phyloP scores from a whole-genome alignment of 2,329 filamentous ascomycete genomes.

The Trichoderma sp. region DNA sequence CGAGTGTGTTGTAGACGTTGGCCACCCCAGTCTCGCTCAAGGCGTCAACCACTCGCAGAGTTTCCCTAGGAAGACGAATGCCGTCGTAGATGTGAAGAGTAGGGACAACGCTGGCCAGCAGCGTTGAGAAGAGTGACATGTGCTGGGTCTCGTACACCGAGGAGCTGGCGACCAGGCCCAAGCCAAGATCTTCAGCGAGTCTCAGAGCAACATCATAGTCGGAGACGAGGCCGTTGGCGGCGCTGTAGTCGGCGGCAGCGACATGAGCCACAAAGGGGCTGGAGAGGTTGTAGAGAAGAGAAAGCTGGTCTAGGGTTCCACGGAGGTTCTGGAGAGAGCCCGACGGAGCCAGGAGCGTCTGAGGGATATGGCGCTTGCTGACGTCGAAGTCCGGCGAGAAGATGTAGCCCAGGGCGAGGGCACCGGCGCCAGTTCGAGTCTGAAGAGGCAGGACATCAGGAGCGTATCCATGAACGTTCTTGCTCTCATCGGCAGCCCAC shows the following conservation, averaged over 20 bases:
- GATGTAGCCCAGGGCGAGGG: slow-evolving; percentile 92
- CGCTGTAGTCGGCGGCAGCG: slow-evolving; percentile 83
- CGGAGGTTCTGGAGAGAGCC: slow-evolving; percentile 80
- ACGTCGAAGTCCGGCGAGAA: slow-evolving; percentile 97
- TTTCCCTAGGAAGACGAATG: slow-evolving; percentile 79
- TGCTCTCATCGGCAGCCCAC: slow-evolving; percentile 71
- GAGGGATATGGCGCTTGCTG: slow-evolving; percentile 85
- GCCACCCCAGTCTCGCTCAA: slow-evolving; percentile 71
- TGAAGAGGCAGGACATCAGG: slow-evolving; percentile 80
- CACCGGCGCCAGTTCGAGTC: slow-evolving; percentile 84
- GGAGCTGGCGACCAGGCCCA: slow-evolving; percentile 81
- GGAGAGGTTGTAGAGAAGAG: slow-evolving; percentile 85
- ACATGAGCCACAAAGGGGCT: slow-evolving; percentile 93
- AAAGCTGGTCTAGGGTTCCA: slow-evolving; percentile 84
- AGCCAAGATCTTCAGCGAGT: slow-evolving; percentile 84
- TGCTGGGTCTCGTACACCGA: slow-evolving; percentile 93
- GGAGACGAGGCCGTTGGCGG: slow-evolving; percentile 70
- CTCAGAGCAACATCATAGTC: slow-evolving; percentile 83
- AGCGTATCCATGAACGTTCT: slow-evolving; percentile 79
- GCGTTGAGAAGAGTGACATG: slow-evolving; percentile 85
- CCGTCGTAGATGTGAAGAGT: slow-evolving; percentile 89
- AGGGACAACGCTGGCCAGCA: slow-evolving; percentile 77
- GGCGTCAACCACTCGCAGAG: slow-evolving; percentile 78
- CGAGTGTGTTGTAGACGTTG: slow-evolving; percentile 67
- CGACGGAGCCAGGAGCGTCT: slow-evolving; percentile 85